Evolutionary conservation across 2,329 filamentous ascomycete species (phyloP).

Genomic region (Sarocladium oryzae): DNA sequence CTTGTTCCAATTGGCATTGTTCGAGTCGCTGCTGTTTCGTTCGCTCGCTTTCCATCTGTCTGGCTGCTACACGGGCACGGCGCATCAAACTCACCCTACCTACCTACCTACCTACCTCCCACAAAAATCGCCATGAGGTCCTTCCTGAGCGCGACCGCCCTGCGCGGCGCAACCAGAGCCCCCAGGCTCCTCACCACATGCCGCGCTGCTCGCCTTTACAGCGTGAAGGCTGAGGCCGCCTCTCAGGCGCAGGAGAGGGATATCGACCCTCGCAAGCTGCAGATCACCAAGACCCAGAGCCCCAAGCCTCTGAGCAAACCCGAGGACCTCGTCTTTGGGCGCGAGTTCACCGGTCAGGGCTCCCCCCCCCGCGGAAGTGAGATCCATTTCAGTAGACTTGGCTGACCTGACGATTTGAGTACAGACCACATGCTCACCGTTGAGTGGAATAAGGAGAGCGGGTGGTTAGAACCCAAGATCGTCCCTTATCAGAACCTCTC

Average conservation of each 20-base stretch:
- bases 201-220: conserved; percentile 36
- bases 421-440: conserved; percentile 94
- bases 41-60: too few relatives aligned
- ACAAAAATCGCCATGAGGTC: conserved; percentile 23
- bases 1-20: neutral
- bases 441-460: conserved; percentile 81
- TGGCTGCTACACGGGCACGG: too few relatives aligned
- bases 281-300: conserved; percentile 64
- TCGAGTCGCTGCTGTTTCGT: too few relatives aligned
- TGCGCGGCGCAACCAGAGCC: conserved; percentile 26
- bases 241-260: conserved; percentile 50
- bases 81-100: too few relatives aligned
- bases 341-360: conserved; percentile 81
- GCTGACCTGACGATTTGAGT: too few relatives aligned
- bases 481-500: conserved; percentile 94
- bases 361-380: too few relatives aligned
- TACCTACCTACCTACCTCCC: neutral
- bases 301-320: conserved; percentile 70
- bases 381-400: too few relatives aligned
- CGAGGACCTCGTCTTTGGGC: conserved; percentile 82
- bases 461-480: conserved; percentile 80
- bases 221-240: conserved; percentile 44
- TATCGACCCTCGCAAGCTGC: conserved; percentile 72
- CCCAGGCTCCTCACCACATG: conserved; percentile 25
- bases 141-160: conserved; percentile 23